Base-by-base conservation (phyloP, 768 basidiomycete genomes). In the Mycena floridula region DNA sequence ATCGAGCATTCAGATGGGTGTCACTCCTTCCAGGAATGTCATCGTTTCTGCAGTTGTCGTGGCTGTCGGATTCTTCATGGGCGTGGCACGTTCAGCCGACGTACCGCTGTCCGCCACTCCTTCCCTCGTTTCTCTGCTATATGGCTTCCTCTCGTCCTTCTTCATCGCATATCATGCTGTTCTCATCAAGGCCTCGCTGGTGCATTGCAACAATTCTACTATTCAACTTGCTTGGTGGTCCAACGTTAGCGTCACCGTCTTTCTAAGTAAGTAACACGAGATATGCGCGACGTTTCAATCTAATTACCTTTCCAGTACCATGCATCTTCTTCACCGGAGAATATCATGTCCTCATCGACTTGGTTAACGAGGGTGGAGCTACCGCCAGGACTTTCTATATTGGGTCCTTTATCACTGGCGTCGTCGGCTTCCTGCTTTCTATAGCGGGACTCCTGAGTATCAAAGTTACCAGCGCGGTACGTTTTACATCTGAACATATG, bases 401-500 rank as follows among this genome's bases (percentile, higher is more conserved):
- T 76, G 86, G 85, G 2, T 79, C 71, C 46, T 49, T 79, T 37
- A 68, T 85, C 38, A 88, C 86, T 18, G 87, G 87, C 15, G 49
- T 82, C n/a, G 85, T 88, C 49, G 88, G 88, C 2, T 91, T 89
- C 67, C 59, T 89, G 47, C 79, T 91, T 28, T 87, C 85, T 51
- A 64, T 91, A 30, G 86, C 89, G 1, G 85, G 85, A 18, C 63
- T 89, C 52, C 65, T 91, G 49, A 85, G 83, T 56, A 87, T 91
- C 67, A 85, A 85, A 57, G 77, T 88, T 40, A 89, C 87, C 13
- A n/a, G n/a, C n/a, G n/a, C n/a, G n/a, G n/a, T n/a, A n/a, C n/a
- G n/a, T n/a, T n/a, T n/a, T n/a, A n/a, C n/a, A n/a, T n/a, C n/a
- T n/a, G n/a, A n/a, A n/a, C n/a, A n/a, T n/a, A n/a, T n/a, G n/a